Base-by-base conservation (phyloP, 2,329 filamentous ascomycete species). In the Lasiodiplodia sp. region DNA sequence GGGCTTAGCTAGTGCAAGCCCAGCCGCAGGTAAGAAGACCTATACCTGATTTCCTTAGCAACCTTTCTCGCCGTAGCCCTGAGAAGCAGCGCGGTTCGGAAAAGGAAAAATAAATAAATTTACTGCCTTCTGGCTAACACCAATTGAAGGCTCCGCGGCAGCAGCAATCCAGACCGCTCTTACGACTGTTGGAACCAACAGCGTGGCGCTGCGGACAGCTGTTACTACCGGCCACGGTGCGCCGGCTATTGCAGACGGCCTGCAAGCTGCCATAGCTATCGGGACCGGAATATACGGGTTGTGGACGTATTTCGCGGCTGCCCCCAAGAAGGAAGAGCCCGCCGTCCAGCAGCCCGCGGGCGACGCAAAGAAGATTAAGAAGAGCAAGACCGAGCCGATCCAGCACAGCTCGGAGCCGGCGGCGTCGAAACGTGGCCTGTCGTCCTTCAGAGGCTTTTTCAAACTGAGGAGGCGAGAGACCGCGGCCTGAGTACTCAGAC, bases 1-100 rank as follows among this genome's bases (percentile, higher is more conserved):
- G 1, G 76, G 76, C 1, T 72, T 76, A 56, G 70, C 71, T 25
- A 66, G 73, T 1, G 55, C 60, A 3, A 75, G 75, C 2, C 75
- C 75, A 28, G 68, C 67, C 53, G 71, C 71, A 21, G 75, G 75
- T 77, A 70, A 56, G 65, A 8, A 21, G 44, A 44, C 31, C 8
- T 34, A 7, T 67, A 21, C 16, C 31, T 38, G 3, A 0, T 6
- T n/a, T 8, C 2, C 23, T 37, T 56, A 21, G 6, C 3, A 21
- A 18, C 21, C 16, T 31, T n/a, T 21, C 53, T 38, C 38, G 28
- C 5, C 4, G 25, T 5, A 28, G 25, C 25, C 25, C 3, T 28
- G 25, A 28, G 25, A 28, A 28, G 25, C 4, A 28, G 25, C 3
- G 25, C 4, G 25, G 3, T 28, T 28, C 25, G 25, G 28, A 28